phyloP scores from a whole-genome alignment of 1,139 yeast species.

The Yamadazyma taylorii region DNA sequence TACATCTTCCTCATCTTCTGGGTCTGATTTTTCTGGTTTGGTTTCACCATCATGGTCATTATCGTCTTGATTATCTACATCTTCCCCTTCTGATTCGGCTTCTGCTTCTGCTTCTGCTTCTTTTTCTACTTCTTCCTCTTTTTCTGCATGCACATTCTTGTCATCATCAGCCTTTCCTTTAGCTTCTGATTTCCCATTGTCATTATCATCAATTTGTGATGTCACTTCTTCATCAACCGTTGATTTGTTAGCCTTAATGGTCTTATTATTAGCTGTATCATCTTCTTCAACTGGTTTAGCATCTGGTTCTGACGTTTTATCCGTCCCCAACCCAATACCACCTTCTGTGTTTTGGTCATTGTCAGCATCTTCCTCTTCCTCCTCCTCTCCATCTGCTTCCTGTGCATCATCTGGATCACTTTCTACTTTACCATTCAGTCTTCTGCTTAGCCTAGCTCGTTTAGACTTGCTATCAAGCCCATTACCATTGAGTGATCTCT shows the following conservation, averaged over 20 bases:
- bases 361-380: constrained; percentile 12
- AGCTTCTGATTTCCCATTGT: constrained; percentile 9
- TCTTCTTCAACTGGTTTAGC: background rate
- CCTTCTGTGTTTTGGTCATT: no score
- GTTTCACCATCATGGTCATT: constrained; percentile 20
- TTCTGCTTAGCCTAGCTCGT: background rate
- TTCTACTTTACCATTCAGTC: background rate
- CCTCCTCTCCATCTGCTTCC: constrained; percentile 10
- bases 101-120: constrained; percentile 14
- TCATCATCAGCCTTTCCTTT: constrained; percentile 16
- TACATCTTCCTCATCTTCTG: constrained; percentile 33
- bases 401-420: background rate
- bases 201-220: constrained; percentile 6
- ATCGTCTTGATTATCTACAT: constrained; percentile 15
- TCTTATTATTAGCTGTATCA: no score
- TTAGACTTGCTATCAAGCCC: constrained; percentile 4
- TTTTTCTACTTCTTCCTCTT: constrained; percentile 14
- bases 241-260: no score
- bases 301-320: background rate
- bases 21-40: constrained; percentile 26
- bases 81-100: constrained; percentile 8
- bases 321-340: constrained; percentile 5
- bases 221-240: constrained; percentile 1
- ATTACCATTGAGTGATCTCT: background rate
- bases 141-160: constrained; percentile 3